Percentiles rank a stretch among this genome's conserved stretches.
phyloP scores from a whole-genome alignment of 2,329 filamentous ascomycete genomes.

The Graphilbum sp. region DNA sequence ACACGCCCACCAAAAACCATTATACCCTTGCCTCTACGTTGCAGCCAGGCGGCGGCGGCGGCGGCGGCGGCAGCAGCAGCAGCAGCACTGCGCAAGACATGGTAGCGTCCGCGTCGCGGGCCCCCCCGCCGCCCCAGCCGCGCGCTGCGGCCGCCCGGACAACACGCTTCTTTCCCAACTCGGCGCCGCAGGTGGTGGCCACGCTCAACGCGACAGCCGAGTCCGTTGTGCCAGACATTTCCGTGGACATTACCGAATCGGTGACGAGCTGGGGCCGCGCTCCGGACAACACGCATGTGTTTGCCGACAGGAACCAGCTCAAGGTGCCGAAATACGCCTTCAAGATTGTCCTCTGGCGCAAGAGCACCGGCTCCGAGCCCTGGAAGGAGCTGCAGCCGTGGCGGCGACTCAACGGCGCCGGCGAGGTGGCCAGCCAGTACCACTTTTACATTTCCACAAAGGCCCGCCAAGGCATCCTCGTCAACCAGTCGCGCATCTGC shows the following conservation, averaged over 20 bases:
- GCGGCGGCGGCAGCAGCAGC: too few relatives aligned
- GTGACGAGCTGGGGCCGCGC: slow-evolving; percentile 66
- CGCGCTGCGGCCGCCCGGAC: neutral
- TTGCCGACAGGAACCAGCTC: slow-evolving; percentile 44
- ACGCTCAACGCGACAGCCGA: slow-evolving; percentile 47
- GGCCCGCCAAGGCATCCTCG: slow-evolving; percentile 54
- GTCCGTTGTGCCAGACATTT: slow-evolving; percentile 47
- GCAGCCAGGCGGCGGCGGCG: too few relatives aligned
- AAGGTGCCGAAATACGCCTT: slow-evolving; percentile 72
- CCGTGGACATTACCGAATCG: slow-evolving; percentile 48
- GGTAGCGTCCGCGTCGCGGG: too few relatives aligned
- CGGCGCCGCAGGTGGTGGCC: slow-evolving; percentile 21
- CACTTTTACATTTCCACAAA: slow-evolving; percentile 67
- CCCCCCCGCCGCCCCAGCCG: too few relatives aligned
- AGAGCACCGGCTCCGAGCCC: slow-evolving; percentile 48
- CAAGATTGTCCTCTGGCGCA: slow-evolving; percentile 58
- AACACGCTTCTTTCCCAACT: neutral
- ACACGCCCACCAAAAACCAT: too few relatives aligned
- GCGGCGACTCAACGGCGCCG: slow-evolving; percentile 28
- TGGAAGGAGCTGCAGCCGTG: slow-evolving; percentile 35
- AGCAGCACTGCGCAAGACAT: too few relatives aligned
- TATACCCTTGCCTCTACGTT: too few relatives aligned
- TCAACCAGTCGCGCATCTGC: slow-evolving; percentile 56
- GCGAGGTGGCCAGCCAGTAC: slow-evolving; percentile 33
- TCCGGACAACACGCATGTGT: slow-evolving; percentile 49